Base-by-base conservation (phyloP, 2,329 filamentous ascomycete genomes). In the Trichoderma oligosporum region DNA sequence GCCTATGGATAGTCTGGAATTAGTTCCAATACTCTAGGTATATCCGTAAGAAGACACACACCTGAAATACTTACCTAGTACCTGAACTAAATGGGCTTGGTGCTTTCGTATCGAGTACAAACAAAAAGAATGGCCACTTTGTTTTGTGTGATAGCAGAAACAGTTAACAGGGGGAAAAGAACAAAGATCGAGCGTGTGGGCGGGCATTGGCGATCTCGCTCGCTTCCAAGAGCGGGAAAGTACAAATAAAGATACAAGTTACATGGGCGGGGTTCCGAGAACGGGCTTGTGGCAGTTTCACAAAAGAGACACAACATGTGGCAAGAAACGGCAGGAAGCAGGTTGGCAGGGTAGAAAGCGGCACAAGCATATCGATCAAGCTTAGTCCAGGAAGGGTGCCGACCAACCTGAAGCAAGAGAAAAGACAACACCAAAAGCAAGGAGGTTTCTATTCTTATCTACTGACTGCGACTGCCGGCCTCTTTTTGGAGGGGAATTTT, bases 361-460 rank as follows among this genome's bases (percentile, higher is more conserved):
- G 27, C 27, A 31, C 6, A 5, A 31, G 11, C 27, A 46, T 42
- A 11, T 33, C 20, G 51, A 36, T 36, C 22, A 39, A 35, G 39
- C 5, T 20, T 54, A 54, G 51, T 35, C 36, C 20, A 20, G 36
- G 44, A 24, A 56, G 48, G 9, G 54, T 36, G 44, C 35, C 29
- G 54, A 35, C n/a, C 45, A 47, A 57, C 54, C 54, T 57, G 54
- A 57, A 51, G 54, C 54, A 57, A 18, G 20, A 54, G 41, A 20
- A 24, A 16, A 22, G 36, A 24, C 33, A n/a, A 38, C 36, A 6
- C 31, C 16, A n/a, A 29, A 22, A 35, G 24, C 29, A 11, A 20
- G 42, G 31, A 31, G 25, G n/a, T n/a, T 22, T 9, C 41, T 29
- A 45, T 45, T 45, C 22, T 29, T 22, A n/a, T 16, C 25, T 7